Percentiles rank a stretch among this genome's conserved stretches.
Conservation (phyloP, 352 stramenopile species). For the Phytopythium kandeliae region DNA sequence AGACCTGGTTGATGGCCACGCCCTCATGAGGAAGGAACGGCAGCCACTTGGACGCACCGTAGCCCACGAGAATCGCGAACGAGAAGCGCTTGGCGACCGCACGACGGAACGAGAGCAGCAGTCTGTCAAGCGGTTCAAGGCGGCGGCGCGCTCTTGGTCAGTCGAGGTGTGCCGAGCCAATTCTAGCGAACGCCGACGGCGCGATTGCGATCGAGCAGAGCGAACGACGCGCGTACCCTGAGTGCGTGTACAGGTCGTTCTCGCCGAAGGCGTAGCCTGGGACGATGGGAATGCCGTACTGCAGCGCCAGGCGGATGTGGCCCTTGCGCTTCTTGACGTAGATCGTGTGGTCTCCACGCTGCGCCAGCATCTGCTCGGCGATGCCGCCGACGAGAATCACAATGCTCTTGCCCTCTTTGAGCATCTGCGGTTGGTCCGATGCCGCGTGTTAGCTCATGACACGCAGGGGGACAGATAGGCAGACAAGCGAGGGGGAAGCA, state of each 20-base stretch:
- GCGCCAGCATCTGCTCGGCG: conserved; percentile 77
- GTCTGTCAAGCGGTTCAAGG: conserved; percentile 13
- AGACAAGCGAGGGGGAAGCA: no score
- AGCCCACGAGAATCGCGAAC: conserved; percentile 53
- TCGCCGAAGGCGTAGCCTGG: conserved; percentile 80
- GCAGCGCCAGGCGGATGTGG: conserved; percentile 70
- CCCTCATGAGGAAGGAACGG: conserved; percentile 53
- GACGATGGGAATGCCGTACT: conserved; percentile 71
- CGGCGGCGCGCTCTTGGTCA: background rate
- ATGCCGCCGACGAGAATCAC: conserved; percentile 80
- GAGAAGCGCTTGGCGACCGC: conserved; percentile 63
- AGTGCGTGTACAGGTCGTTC: conserved; percentile 80
- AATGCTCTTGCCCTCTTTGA: conserved; percentile 64
- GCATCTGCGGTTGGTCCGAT: conserved; percentile 29
- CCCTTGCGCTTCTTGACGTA: conserved; percentile 81
- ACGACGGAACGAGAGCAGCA: conserved; percentile 65
- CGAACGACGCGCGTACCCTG: conserved; percentile 25
- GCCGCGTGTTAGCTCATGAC: no score
- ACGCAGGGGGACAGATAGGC: no score
- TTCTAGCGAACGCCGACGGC: no score
- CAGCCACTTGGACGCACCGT: conserved; percentile 49
- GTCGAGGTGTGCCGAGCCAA: background rate
- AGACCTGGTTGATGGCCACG: conserved; percentile 61
- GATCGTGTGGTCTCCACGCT: conserved; percentile 63
- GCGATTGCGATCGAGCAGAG: background rate